Conservation (phyloP, 1,284 basidiomycete species). For the Somion occarium region DNA sequence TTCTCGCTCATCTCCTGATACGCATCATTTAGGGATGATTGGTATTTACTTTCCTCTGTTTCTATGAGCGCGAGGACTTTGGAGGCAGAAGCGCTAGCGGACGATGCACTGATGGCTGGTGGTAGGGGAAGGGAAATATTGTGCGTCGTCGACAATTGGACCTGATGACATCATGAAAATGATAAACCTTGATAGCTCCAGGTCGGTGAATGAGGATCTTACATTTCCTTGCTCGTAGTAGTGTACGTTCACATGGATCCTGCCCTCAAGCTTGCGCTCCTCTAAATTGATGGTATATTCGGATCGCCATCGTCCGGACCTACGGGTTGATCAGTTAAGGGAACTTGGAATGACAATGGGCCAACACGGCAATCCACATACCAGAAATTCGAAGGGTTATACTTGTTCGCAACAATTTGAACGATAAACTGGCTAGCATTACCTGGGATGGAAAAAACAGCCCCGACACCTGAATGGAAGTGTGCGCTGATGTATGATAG, state of each 20-base stretch:
- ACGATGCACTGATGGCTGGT: conserved; percentile 42
- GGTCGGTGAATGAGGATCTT: conserved; percentile 16
- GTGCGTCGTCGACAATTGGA: conserved; percentile 82
- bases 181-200: neutral
- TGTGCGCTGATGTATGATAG: conserved; percentile 74
- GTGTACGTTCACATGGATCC: conserved; percentile 80
- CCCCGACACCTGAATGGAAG: conserved; percentile 69
- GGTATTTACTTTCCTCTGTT: conserved; percentile 73
- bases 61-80: conserved; percentile 81
- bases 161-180: conserved; percentile 41
- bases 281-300: conserved; percentile 62
- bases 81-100: conserved; percentile 51
- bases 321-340: conserved; percentile 24
- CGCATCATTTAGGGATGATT: conserved; percentile 71
- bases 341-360: neutral
- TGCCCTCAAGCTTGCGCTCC: conserved; percentile 53
- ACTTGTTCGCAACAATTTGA: conserved; percentile 89
- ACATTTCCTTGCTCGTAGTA: conserved; percentile 98
- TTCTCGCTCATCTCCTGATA: conserved; percentile 88
- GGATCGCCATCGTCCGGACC: conserved; percentile 94
- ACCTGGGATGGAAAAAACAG: conserved; percentile 57
- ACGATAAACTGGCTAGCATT: conserved; percentile 53
- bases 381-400: conserved; percentile 91
- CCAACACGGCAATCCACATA: conserved; percentile 30
- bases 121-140: conserved; percentile 63